Evolutionary conservation across 352 stramenopile species (phyloP), one percentile per base, ranked within the genome.

Genomic region (Globisporangium spinosum): DNA sequence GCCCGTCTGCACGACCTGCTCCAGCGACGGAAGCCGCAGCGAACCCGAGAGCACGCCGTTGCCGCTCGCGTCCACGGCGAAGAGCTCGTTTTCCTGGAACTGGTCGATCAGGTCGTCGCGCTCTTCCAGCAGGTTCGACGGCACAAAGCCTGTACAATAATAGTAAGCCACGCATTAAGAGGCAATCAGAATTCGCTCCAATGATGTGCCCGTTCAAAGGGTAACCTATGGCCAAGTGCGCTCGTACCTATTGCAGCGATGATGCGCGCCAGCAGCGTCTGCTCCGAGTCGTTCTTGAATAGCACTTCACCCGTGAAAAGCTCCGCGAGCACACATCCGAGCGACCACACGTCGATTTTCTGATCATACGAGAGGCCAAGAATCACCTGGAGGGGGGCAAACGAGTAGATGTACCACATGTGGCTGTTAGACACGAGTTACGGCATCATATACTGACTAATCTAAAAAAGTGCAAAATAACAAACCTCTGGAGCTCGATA

Each of bases 401-500:
- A 45, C 15, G 40, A 49, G 15, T n/a, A 47, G 38, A 34, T 58
- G 13, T 17, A n/a, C 58, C 61, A 25, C 13, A 40, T 2, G 49
- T 2, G 32, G 9, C 1, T 40, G 29, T 62, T 34, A 60, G 4
- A 38, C 2, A 34, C 15, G 6, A n/a, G 35, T 22, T 9, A 17
- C 9, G n/a, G 29, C 32, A 59, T 34, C 15, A 49, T 8, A n/a
- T 6, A 5, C 3, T 3, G 15, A 47, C 25, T 17, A 5, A 40
- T 8, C 25, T 17, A 5, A 40, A 10, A 15, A 47, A 29, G 12
- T 47, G 9, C 68, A 29, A 17, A 98, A 69, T 47, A 84, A 74
- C 93, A 63, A 29, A 97, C 90, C 83, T 99, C 97, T 25, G 97
- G 97, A 9, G 92, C 95, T 27, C 97, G 89, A 86, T 99, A 99